Evolutionary conservation across 169 alveolate species (phyloP), one percentile per base, ranked within the genome.

Genomic region (Eimeria tenella): DNA sequence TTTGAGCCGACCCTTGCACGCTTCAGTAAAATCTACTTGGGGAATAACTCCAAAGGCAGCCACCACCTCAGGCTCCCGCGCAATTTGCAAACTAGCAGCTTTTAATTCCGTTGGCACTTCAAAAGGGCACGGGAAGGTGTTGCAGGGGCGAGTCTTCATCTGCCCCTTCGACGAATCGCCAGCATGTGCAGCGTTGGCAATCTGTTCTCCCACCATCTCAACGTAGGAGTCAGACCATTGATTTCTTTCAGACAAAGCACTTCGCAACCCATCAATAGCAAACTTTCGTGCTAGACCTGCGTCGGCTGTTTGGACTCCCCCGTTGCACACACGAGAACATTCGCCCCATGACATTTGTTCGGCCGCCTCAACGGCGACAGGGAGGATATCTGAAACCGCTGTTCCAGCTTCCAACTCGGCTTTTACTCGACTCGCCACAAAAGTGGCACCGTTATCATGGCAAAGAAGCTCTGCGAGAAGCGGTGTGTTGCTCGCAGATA

Each of bases 221-320:
- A n/a, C 50, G 53, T 63, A 63, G 23, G 79, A 62, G 13, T 84
- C 92, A 63, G 92, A 84, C 92, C 52, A 84, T 19, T 84, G 65
- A n/a, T 9, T 55, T 15, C 77, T 21, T 25, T 11, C 56, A 5
- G 81, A 63, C 23, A 84, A 23, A n/a, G 31, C 82, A 62, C 63
- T 77, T n/a, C 92, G 92, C 75, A 84, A 62, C n/a, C 92, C 92
- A 58, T 84, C 92, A 42, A 84, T 21, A 49, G 92, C 92, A 62
- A 84, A 63, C 65, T 42, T 9, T 42, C n/a, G 52, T 63, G 92
- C 77, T 21, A 58, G 81, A 13, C 25, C 92, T 21, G 25, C 31
- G 81, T 84, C 81, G 19, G 81, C 92, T 52, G 65, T 42, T 50
- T 84, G 92, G 21, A 15, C 62, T 25, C 92, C 92, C 11, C 92